Evolutionary conservation across 176 grass and related monocot species (phyloP).

Genomic region (Zea luxurians): DNA sequence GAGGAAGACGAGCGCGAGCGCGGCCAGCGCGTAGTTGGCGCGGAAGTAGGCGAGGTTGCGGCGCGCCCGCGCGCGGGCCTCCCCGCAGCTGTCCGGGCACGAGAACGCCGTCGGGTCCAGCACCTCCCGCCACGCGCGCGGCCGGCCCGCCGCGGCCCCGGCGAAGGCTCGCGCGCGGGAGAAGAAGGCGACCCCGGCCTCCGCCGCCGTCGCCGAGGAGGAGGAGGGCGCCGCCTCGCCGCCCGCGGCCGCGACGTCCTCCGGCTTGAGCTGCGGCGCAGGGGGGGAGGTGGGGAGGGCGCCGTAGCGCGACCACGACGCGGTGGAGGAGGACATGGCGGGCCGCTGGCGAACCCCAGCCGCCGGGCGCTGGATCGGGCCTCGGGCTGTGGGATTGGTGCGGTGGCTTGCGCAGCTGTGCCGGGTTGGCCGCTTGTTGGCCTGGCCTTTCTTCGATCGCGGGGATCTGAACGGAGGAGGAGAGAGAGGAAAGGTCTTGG

Average conservation of each 20-base stretch:
- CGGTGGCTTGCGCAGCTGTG: slow-evolving; percentile 21
- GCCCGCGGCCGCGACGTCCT: background rate
- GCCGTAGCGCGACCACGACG: slow-evolving; percentile 61
- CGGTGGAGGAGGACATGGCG: slow-evolving; percentile 52
- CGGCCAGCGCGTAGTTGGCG: slow-evolving; percentile 72
- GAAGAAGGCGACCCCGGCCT: slow-evolving; percentile 59
- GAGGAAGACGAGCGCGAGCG: slow-evolving; percentile 59
- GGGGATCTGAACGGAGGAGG: background rate
- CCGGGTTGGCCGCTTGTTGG: slow-evolving; percentile 1
- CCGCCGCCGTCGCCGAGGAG: slow-evolving; percentile 37
- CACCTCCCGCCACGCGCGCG: slow-evolving; percentile 75
- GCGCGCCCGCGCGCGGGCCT: slow-evolving; percentile 57
- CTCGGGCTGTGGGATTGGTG: slow-evolving; percentile 22
- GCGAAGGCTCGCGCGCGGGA: slow-evolving; percentile 58
- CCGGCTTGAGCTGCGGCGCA: background rate
- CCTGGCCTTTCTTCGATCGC: slow-evolving; percentile 27
- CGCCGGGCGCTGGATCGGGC: slow-evolving; percentile 26
- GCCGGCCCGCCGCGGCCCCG: slow-evolving; percentile 49
- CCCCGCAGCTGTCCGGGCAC: slow-evolving; percentile 64
- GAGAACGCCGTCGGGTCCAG: slow-evolving; percentile 62
- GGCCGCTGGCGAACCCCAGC: slow-evolving; percentile 23
- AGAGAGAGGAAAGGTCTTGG: background rate
- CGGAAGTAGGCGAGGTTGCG: slow-evolving; percentile 94
- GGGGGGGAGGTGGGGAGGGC: slow-evolving; percentile 45
- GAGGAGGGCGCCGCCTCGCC: slow-evolving; percentile 16